These are phyloP conservation scores for Hordeum pubiflorum DNA, from an alignment of 202 grass and related monocot genomes.

Conservation along the genomic window DNA sequence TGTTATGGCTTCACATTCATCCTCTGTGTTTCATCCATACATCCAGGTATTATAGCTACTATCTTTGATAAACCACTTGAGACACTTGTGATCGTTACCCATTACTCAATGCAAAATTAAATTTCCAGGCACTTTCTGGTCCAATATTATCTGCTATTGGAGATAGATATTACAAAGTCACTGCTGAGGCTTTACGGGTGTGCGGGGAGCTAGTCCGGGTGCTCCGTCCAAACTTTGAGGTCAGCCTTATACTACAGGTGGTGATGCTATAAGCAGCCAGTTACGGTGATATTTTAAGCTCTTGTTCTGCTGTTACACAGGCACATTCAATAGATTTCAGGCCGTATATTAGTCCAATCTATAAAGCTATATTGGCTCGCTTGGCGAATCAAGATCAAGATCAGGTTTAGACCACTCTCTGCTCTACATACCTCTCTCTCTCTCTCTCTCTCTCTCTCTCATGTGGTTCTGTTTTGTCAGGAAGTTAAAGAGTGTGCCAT, in stretches of 20 bases:
- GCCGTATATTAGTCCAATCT: conserved; percentile 68
- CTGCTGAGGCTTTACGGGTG: conserved; percentile 86
- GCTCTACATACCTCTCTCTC: background rate
- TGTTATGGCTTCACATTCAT: conserved; percentile 88
- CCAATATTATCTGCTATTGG: conserved; percentile 88
- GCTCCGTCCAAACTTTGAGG: conserved; percentile 79
- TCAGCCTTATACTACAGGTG: conserved; percentile 12
- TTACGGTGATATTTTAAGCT: background rate
- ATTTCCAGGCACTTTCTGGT: conserved; percentile 69
- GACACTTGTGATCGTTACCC: background rate
- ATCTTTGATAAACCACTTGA: background rate
- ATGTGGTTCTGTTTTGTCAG: conserved; percentile 42
- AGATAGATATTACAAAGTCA: conserved; percentile 98
- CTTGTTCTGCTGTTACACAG: conserved; percentile 36
- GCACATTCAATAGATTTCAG: conserved; percentile 51
- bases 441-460: background rate
- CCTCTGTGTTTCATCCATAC: conserved; percentile 82
- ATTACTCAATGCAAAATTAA: conserved; percentile 16
- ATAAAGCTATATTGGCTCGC: conserved; percentile 76
- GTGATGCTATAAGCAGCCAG: background rate
- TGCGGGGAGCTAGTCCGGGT: conserved; percentile 86
- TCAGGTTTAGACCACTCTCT: conserved; percentile 48
- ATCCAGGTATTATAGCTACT: conserved; percentile 49
- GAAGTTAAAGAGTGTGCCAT: conserved; percentile 97
- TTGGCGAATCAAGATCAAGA: conserved; percentile 99